Conservation (phyloP, 2,329 filamentous ascomycete species). For the Phialophora macrospora region DNA sequence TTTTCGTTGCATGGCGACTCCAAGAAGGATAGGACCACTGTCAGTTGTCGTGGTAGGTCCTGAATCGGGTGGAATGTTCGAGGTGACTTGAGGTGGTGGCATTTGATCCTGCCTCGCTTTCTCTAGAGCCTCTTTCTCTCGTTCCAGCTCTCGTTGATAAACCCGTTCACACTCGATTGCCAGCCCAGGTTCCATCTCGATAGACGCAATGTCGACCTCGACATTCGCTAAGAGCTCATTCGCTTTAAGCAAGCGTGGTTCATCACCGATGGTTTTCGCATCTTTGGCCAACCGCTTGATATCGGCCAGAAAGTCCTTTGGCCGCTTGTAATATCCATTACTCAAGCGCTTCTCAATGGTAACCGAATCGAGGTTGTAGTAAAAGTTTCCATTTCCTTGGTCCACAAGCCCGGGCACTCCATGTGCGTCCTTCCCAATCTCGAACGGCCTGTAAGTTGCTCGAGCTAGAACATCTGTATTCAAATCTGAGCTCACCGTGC, state of each 20-base stretch:
- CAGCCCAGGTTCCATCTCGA: constrained; percentile 69
- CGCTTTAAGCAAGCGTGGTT: constrained; percentile 79
- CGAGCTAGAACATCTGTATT: constrained; percentile 59
- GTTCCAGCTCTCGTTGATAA: constrained; percentile 72
- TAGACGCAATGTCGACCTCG: constrained; percentile 83
- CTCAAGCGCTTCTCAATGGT: constrained; percentile 95
- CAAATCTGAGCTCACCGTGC: constrained; percentile 64
- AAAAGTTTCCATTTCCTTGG: constrained; percentile 78
- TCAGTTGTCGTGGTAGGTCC: constrained; percentile 45
- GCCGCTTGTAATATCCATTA: constrained; percentile 93
- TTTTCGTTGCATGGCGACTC: constrained; percentile 65
- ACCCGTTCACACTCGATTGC: constrained; percentile 79
- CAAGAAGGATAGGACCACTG: constrained; percentile 62
- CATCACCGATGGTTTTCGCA: constrained; percentile 79
- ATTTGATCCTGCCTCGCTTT: constrained; percentile 53
- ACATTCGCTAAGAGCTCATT: constrained; percentile 93
- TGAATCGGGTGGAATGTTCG: constrained; percentile 61
- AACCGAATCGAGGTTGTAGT: constrained; percentile 90
- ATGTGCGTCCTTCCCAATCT: constrained; percentile 77
- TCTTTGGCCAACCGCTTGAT: constrained; percentile 85
- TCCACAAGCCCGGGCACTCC: constrained; percentile 78
- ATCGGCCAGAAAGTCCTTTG: constrained; percentile 86
- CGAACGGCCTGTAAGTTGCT: constrained; percentile 72
- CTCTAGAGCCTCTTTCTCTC: constrained; percentile 68
- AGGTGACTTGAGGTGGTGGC: constrained; percentile 55